Percentiles rank a stretch among this genome's conserved stretches.
Evolutionary conservation across 352 stramenopile genomes (phyloP).

Genomic region (Plasmopara viticola): DNA sequence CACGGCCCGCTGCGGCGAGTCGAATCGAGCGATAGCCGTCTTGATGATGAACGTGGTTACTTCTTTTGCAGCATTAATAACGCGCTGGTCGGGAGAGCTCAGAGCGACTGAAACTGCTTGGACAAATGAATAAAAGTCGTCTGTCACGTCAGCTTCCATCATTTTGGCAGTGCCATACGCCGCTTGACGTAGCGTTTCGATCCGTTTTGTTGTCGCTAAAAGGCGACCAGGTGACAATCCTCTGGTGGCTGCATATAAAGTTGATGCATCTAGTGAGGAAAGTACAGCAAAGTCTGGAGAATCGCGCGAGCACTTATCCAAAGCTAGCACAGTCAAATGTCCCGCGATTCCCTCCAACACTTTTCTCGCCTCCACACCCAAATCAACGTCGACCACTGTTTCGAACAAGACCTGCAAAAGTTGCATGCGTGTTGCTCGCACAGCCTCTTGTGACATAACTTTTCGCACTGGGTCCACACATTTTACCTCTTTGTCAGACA

Average conservation of each 20-base stretch:
- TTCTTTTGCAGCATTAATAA: constrained; percentile 51
- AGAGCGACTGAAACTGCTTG: constrained; percentile 55
- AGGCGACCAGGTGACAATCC: constrained; percentile 72
- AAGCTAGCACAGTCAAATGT: constrained; percentile 48
- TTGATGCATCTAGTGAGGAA: constrained; percentile 63
- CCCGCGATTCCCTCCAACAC: constrained; percentile 47
- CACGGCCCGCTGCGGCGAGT: constrained; percentile 30
- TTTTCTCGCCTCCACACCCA: constrained; percentile 46
- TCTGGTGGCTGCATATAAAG: constrained; percentile 65
- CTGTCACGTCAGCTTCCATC: constrained; percentile 36
- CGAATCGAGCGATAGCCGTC: constrained; percentile 33
- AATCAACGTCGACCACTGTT: constrained; percentile 67
- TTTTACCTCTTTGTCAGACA: constrained; percentile 8
- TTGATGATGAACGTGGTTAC: constrained; percentile 52
- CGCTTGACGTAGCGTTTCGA: constrained; percentile 70
- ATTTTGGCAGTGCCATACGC: constrained; percentile 65
- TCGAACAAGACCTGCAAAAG: constrained; percentile 67
- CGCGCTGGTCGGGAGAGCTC: constrained; percentile 49
- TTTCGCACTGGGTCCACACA: constrained; percentile 33
- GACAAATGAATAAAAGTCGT: constrained; percentile 64
- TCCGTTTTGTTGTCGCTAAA: constrained; percentile 70
- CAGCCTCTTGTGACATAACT: constrained; percentile 46
- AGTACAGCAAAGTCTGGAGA: constrained; percentile 63
- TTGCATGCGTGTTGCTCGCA: constrained; percentile 39
- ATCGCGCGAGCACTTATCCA: constrained; percentile 46